Evolutionary conservation across 2,329 filamentous ascomycete species (phyloP), one percentile per base, ranked within the genome.

Genomic region (Penicillium sp.): DNA sequence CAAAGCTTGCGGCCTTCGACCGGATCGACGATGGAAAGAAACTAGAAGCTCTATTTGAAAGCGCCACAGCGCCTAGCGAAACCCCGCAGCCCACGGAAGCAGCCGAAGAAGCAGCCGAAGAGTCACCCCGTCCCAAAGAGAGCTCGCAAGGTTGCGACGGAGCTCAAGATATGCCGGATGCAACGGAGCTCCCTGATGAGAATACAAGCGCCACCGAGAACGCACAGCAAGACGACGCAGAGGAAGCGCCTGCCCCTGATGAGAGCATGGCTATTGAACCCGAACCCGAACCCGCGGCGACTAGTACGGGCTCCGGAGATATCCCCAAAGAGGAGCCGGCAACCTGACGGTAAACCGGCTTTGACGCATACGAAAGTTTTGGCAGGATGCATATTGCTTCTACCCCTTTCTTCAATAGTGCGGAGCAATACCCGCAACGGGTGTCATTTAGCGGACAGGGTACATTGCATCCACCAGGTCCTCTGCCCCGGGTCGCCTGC

Each of bases 21-120:
- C 91, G 89, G 72, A 89, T 96, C 44, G 92, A 96, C 51, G 87
- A 92, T 61, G 87, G 89, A 36, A 89, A 89, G 68, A 90, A 91
- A 59, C 70, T 87, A 56, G 77, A 83, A 57, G 71, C 75, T 55
- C 75, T 83, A 55, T 80, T 82, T 54, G 74, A 75, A 50, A 55
- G 44, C 11, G 54, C 68, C 43, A 57, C 65, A 43, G 50, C 51
- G 16, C 48, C 58, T n/a, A 26, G 19, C 9, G 58, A 56, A 21
- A 51, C 55, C 5, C 46, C 51, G 3, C 50, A 58, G 18, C 23
- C 54, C 13, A 43, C 43, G 8, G 60, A 55, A 42, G 36, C 56
- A 7, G 40, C 39, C 37, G 37, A 40, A 28, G 60, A 55, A 42
- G 36, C 56, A 7, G 40, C 39, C 37, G 37, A 40, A 28, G 39